A percentile compares a stretch with the other conserved stretches of the same genome.
These are phyloP conservation scores for Wallacemonas sp. DNA, from an alignment of 208 protist genomes.

Conservation along the genomic window DNA sequence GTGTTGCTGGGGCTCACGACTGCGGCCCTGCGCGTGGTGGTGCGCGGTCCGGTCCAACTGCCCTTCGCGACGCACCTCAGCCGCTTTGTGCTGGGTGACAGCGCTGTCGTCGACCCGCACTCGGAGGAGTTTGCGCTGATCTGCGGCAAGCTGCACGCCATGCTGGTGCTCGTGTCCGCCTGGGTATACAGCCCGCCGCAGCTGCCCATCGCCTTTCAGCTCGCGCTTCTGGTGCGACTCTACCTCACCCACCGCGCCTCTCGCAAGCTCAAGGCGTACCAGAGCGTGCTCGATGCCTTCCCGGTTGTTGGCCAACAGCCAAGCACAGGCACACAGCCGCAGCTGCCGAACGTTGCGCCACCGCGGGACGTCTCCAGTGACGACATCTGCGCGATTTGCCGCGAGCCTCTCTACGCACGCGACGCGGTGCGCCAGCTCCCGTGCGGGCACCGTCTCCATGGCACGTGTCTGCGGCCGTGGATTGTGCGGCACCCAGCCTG, in stretches of 20 bases:
- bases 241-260: constrained; percentile 28
- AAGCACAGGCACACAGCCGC: neutral
- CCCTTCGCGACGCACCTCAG: constrained; percentile 2
- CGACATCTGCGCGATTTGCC: constrained; percentile 75
- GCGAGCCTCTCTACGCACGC: constrained; percentile 44
- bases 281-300: constrained; percentile 48
- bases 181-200: constrained; percentile 43
- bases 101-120: constrained; percentile 40
- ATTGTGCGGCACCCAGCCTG: constrained; percentile 54
- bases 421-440: constrained; percentile 56
- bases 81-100: neutral
- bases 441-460: constrained; percentile 86
- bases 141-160: constrained; percentile 24
- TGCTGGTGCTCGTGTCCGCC: constrained; percentile 32
- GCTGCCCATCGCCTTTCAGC: constrained; percentile 47
- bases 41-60: constrained; percentile 21
- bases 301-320: constrained; percentile 35
- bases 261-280: constrained; percentile 34
- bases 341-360: no score
- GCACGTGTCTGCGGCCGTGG: constrained; percentile 75
- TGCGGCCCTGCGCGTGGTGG: constrained; percentile 21
- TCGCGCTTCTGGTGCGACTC: constrained; percentile 45
- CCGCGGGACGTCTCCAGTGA: no score
- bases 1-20: constrained; percentile 18
- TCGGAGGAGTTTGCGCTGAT: constrained; percentile 50